Base-by-base conservation (phyloP, 75 land plant species). In the Sequoia sempervirens region DNA sequence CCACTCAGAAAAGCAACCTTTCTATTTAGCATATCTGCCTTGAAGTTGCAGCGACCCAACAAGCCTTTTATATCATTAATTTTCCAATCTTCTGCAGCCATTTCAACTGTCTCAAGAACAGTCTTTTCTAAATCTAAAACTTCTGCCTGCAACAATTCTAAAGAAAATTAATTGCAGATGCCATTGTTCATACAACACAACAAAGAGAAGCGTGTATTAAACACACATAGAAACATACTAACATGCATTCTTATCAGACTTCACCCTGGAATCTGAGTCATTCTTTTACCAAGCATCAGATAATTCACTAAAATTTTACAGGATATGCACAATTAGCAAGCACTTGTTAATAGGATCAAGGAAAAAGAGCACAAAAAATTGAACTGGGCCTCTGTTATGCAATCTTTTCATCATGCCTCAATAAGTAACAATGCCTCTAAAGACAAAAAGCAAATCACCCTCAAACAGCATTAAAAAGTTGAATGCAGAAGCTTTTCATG, bases 41-140 rank as follows among this genome's bases (percentile, higher is more conserved):
- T 97, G 85, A 97, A 97, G 84, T 97, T 97, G 83, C 99, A 97
- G 37, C 97, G 95, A 37, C 99, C 99, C 70, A 97, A 94, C 46
- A 97, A 94, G 3, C 96, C 96, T 80, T 96, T 96, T 43, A 97
- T 97, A 83, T 97, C 99, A 88, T 97, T 92, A 74, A 95, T 52
- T 84, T 87, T 95, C 99, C 99, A 97, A 84, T 97, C 92, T 84
- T 94, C 98, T 80, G 99, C 99, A 83, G 85, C 99, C 82, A 93
- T 96, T 89, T 85, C 99, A 43, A 97, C 98, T 41, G 95, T 96
- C 74, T 94, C 89, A 46, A 97, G 91, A 40, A 97, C 99, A 74
- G 99, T 97, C 84, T 95, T 97, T 38, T 90, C 90, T 87, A 93
- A 78, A 86, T 97, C 98, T 86, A 96, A 92, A 80, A 94, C 98